Evolutionary conservation across 768 basidiomycete species (phyloP), one percentile per base, ranked within the genome.

Genomic region (Tylopilus balloui): DNA sequence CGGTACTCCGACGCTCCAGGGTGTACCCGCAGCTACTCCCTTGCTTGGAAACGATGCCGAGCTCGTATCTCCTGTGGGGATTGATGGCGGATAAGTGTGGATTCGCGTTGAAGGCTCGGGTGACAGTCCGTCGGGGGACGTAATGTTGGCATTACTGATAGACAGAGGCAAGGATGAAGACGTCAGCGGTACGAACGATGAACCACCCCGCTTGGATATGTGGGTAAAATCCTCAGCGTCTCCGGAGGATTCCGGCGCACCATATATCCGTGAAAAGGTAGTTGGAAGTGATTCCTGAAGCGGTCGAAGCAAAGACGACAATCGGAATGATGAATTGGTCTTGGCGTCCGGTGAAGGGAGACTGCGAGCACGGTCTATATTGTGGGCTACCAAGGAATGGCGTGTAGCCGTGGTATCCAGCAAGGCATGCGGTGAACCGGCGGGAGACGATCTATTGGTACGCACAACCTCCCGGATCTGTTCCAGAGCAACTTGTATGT

Each of bases 1-100:
- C 6, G 84, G 86, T 41, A 88, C 82, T 45, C 78, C 79, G 49
- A 84, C 78, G 54, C 69, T 77, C 86, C 86, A 88, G 40, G 68
- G 52, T 28, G 58, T 60, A 47, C 47, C 48, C 48, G 59, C 47
- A 36, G 28, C 50, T 19, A 73, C 59, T 73, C 78, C 72, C 72
- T 78, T 73, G 70, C 71, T 59, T 71, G 74, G 53, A 37, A 34
- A 54, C n/a, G 55, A 52, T 32, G 50, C 12, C 25, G 72, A 71
- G 68, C 68, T 68, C 50, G 70, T 55, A 69, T 79, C 70, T 58
- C 76, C 75, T 66, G 62, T 63, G 60, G 76, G 75, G 69, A 78
- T 74, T 57, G 85, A 83, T 40, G 88, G 88, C 51, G 88, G 88
- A 73, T 90, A 90, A 66, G 88, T 89, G 75, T 89, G 87, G 57